These are phyloP conservation scores for Zalaria obscura DNA, from an alignment of 2,329 filamentous ascomycete species.

Conservation along the genomic window DNA sequence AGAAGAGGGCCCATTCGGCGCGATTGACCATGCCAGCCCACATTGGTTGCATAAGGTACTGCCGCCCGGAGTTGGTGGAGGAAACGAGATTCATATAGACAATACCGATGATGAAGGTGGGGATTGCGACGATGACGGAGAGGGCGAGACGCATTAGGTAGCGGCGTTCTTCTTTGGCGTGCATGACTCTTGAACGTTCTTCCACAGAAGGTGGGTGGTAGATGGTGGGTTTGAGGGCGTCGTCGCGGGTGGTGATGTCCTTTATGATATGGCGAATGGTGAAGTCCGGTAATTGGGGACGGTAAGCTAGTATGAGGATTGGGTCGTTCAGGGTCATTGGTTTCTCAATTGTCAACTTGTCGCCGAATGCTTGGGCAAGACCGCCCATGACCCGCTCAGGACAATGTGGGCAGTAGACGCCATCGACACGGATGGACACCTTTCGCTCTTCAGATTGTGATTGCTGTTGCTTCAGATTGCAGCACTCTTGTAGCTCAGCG, in stretches of 20 bases:
- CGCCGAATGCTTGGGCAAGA: conserved; percentile 36
- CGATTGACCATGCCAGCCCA: conserved; percentile 54
- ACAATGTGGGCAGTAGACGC: conserved; percentile 34
- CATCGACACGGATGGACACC: conserved; percentile 22
- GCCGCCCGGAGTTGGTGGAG: conserved; percentile 39
- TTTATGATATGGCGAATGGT: conserved; percentile 63
- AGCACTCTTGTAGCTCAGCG: conserved; percentile 21
- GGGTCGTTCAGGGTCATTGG: conserved; percentile 47
- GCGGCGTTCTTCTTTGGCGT: conserved; percentile 52
- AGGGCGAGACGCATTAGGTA: conserved; percentile 58
- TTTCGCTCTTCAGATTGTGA: conserved; percentile 11
- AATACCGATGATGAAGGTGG: conserved; percentile 76
- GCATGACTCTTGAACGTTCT: conserved; percentile 62
- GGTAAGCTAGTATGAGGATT: conserved; percentile 57
- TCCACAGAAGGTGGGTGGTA: conserved; percentile 74
- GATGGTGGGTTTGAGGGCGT: conserved; percentile 51
- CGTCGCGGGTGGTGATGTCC: conserved; percentile 52
- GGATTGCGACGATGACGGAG: conserved; percentile 56
- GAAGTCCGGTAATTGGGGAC: conserved; percentile 50
- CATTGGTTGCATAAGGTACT: conserved; percentile 57
- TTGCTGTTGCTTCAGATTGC: background rate
- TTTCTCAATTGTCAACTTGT: conserved; percentile 37
- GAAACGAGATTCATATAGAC: conserved; percentile 78
- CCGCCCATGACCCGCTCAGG: conserved; percentile 37
- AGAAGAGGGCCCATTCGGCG: conserved; percentile 64